Percentiles rank a stretch among this genome's conserved stretches.
These are phyloP conservation scores for Orbilia javanica DNA, from an alignment of 2,329 filamentous ascomycete genomes.

Conservation along the genomic window DNA sequence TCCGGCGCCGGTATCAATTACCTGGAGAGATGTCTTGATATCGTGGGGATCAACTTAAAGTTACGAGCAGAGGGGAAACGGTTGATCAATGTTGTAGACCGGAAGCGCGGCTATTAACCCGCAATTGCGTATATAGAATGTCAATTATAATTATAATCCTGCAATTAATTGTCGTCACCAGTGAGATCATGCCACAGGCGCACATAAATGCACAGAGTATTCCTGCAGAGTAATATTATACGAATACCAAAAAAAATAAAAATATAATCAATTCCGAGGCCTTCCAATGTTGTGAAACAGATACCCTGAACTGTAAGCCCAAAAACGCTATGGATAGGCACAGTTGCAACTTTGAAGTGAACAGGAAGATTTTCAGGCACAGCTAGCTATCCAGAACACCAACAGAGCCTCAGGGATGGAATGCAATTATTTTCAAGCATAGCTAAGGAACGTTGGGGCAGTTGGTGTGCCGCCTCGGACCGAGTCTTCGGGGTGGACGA, in stretches of 20 bases:
- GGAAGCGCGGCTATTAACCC: conserved; percentile 71
- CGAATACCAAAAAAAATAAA: too few species aligned
- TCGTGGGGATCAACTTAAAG: conserved; percentile 72
- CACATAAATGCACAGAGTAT: background rate
- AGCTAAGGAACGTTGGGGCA: background rate
- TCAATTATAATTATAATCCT: conserved; percentile 1
- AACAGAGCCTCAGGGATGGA: conserved; percentile 9
- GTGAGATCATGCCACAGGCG: background rate
- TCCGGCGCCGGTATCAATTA: conserved; percentile 72
- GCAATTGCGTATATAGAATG: background rate
- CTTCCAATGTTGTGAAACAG: background rate
- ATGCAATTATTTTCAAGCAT: background rate
- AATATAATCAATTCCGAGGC: background rate
- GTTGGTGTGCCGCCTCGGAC: conserved; percentile 8
- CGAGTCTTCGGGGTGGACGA: conserved; percentile 6
- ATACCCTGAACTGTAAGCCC: background rate
- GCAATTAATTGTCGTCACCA: background rate
- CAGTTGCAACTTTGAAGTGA: background rate
- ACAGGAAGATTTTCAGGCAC: background rate
- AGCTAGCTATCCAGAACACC: background rate
- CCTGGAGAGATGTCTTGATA: conserved; percentile 71
- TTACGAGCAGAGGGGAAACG: conserved; percentile 69
- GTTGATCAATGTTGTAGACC: conserved; percentile 74
- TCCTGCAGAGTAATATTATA: conserved; percentile 5
- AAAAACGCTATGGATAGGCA: conserved; percentile 2